Evolutionary conservation across 2,329 filamentous ascomycete species (phyloP).

Genomic region (Lomentospora prolificans): DNA sequence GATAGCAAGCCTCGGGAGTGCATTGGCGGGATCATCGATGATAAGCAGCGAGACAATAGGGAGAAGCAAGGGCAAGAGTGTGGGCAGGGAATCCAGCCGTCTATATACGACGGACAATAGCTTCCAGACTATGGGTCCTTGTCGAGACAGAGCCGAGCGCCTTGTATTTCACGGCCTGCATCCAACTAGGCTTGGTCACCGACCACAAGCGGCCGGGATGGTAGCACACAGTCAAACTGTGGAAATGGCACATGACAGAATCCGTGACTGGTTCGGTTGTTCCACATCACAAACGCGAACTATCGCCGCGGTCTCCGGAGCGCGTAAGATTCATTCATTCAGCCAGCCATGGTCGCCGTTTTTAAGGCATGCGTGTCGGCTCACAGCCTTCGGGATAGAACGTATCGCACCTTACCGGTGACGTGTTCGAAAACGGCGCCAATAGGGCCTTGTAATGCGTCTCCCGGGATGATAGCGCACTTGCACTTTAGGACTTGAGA

Average conservation of each 20-base stretch:
- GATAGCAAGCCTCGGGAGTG: not conserved
- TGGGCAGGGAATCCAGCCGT: not conserved
- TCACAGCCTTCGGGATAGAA: not conserved
- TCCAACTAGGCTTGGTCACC: not conserved
- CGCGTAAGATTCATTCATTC: not conserved
- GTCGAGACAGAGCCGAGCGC: slow-evolving; percentile 4
- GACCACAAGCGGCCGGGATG: not conserved
- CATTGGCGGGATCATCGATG: not conserved
- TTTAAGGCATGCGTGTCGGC: slow-evolving; percentile 2
- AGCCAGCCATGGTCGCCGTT: not conserved
- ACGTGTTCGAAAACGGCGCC: not conserved
- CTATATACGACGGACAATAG: not conserved
- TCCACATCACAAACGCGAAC: not conserved
- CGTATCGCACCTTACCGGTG: not conserved
- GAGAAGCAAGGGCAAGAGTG: not conserved
- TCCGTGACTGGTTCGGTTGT: not conserved
- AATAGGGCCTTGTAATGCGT: not conserved
- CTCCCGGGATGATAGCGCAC: not conserved
- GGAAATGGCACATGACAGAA: not conserved
- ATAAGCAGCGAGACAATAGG: not conserved
- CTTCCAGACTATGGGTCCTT: not conserved
- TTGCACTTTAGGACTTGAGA: not conserved
- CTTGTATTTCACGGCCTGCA: slow-evolving; percentile 5
- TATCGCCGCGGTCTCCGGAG: not conserved
- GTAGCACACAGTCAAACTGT: slow-evolving; percentile 6